These are phyloP conservation scores for Pleurostoma richardsiae DNA, from an alignment of 2,329 filamentous ascomycete genomes.

Conservation along the genomic window DNA sequence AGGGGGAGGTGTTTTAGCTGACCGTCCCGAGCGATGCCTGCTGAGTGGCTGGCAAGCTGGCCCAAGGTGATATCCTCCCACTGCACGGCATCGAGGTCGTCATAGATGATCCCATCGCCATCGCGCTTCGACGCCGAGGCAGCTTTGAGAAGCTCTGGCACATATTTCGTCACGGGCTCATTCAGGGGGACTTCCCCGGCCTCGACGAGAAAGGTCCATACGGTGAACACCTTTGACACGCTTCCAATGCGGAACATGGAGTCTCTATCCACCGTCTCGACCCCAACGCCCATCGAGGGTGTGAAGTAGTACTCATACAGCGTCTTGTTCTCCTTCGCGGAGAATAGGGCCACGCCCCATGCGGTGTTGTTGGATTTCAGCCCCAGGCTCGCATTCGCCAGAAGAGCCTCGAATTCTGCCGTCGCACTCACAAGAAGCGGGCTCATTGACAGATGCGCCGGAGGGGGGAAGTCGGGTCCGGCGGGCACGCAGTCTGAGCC, in stretches of 20 bases:
- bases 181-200: slow-evolving; percentile 22
- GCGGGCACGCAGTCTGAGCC: neutral
- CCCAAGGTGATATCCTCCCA: slow-evolving; percentile 25
- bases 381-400: neutral
- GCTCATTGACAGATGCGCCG: neutral
- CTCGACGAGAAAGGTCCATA: slow-evolving; percentile 26
- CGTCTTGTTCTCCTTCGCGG: slow-evolving; percentile 10
- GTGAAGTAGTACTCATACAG: slow-evolving; percentile 12
- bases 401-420: neutral
- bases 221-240: slow-evolving; percentile 28
- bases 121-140: slow-evolving; percentile 1
- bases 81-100: slow-evolving; percentile 13
- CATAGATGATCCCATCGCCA: slow-evolving; percentile 4
- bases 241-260: slow-evolving; percentile 24
- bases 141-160: slow-evolving; percentile 30
- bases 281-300: slow-evolving; percentile 10
- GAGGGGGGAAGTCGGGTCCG: neutral
- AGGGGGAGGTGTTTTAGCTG: no score
- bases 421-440: neutral
- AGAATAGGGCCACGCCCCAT: slow-evolving; percentile 12
- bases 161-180: slow-evolving; percentile 23
- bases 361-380: slow-evolving; percentile 10
- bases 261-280: slow-evolving; percentile 13
- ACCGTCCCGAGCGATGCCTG: slow-evolving; percentile 25
- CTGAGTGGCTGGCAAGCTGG: slow-evolving; percentile 23